Evolutionary conservation across 208 protist species (phyloP).

Genomic region (Vickermania ingenoplastis): DNA sequence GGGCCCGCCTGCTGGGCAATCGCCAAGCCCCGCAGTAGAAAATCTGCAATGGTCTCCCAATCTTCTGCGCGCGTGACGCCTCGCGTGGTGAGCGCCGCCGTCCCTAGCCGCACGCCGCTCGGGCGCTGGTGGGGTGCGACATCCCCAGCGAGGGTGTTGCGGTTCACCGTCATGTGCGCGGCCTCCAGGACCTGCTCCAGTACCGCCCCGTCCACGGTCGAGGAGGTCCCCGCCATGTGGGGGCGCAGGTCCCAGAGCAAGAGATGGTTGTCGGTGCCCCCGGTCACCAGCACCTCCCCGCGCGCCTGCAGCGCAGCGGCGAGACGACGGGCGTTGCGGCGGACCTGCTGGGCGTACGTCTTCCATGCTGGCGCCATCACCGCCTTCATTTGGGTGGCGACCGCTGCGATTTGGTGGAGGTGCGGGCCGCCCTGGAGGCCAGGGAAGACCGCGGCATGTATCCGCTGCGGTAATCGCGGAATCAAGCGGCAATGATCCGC

Average conservation of each 20-base stretch:
- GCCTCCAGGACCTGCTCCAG: slow-evolving; percentile 83
- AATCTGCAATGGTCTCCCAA: slow-evolving; percentile 66
- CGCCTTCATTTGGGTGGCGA: slow-evolving; percentile 88
- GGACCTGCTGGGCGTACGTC: slow-evolving; percentile 81
- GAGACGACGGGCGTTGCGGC: slow-evolving; percentile 60
- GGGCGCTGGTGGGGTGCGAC: slow-evolving; percentile 52
- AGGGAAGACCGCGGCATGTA: slow-evolving; percentile 96
- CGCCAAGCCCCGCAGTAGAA: slow-evolving; percentile 55
- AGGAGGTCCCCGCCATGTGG: slow-evolving; percentile 9
- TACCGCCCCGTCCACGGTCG: slow-evolving; percentile 79
- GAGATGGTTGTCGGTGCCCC: slow-evolving; percentile 94
- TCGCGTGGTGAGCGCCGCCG: slow-evolving; percentile 86
- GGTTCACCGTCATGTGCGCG: slow-evolving; percentile 87
- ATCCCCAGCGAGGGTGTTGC: slow-evolving; percentile 90
- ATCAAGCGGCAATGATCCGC: slow-evolving; percentile 10
- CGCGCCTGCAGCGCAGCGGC: slow-evolving; percentile 37
- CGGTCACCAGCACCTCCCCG: slow-evolving; percentile 84
- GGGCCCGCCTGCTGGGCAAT: slow-evolving; percentile 44
- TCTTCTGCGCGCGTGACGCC: slow-evolving; percentile 77
- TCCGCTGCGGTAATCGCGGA: slow-evolving; percentile 48
- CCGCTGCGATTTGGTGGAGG: slow-evolving; percentile 90
- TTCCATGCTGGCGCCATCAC: slow-evolving; percentile 81
- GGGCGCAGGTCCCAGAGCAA: slow-evolving; percentile 90
- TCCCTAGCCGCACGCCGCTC: slow-evolving; percentile 86
- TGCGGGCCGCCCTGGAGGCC: slow-evolving; percentile 94